Evolutionary conservation across 1,284 basidiomycete genomes (phyloP).

Genomic region (Golubevia pallescens): DNA sequence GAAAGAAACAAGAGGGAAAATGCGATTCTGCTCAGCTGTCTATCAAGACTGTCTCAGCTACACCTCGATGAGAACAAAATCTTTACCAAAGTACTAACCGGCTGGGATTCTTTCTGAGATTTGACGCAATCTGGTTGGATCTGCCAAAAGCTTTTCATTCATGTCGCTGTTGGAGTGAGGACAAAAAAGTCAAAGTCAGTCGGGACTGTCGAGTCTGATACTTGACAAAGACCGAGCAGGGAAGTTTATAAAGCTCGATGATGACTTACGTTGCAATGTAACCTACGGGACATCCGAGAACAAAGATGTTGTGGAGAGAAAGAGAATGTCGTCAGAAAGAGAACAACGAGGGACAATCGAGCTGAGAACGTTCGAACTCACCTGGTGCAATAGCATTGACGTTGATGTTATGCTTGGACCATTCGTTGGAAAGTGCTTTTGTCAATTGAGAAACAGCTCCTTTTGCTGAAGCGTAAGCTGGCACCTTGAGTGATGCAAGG

Average conservation of each 20-base stretch:
- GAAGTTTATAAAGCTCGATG: no score
- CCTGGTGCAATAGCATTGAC: conserved; percentile 89
- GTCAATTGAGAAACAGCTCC: conserved; percentile 73
- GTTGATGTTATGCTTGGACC: conserved; percentile 81
- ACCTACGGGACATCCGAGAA: conserved; percentile 12
- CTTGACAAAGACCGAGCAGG: not conserved
- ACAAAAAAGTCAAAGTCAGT: not conserved
- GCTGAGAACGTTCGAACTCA: conserved; percentile 88
- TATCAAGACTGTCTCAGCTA: no score
- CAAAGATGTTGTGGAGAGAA: not conserved
- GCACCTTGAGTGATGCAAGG: conserved; percentile 71
- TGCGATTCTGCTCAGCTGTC: conserved; percentile 68
- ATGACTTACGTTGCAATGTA: conserved; percentile 50
- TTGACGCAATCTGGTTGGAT: conserved; percentile 78
- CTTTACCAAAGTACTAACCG: not conserved
- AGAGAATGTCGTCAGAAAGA: not conserved
- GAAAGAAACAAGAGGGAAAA: conserved; percentile 69
- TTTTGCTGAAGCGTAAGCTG: conserved; percentile 86
- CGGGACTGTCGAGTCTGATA: no score
- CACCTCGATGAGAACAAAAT: not conserved
- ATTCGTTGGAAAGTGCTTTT: conserved; percentile 71
- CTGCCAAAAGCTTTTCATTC: conserved; percentile 77
- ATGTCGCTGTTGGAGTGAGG: conserved; percentile 8
- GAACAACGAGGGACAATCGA: not conserved
- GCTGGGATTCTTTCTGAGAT: conserved; percentile 74